Conservation (phyloP, 2,329 filamentous ascomycete genomes). For the Curvularia verruculosa region DNA sequence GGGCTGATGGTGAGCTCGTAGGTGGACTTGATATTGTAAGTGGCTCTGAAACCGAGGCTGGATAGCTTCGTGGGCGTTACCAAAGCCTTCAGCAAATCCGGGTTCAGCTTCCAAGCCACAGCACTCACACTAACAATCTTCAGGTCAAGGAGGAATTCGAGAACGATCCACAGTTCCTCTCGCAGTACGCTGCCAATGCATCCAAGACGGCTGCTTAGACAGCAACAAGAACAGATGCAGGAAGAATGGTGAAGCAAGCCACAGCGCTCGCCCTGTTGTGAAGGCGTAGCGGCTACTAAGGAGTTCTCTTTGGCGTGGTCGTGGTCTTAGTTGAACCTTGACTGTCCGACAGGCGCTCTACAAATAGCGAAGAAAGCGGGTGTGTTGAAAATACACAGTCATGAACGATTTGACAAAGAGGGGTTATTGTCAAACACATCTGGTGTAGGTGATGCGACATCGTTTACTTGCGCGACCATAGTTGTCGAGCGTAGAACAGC, state of each 20-base stretch:
- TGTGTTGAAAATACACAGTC: not conserved
- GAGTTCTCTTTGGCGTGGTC: not conserved
- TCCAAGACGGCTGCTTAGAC: slow-evolving; percentile 9
- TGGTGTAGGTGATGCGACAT: not conserved
- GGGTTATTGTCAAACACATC: not conserved
- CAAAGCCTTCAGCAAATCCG: not conserved
- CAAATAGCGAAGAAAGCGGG: not conserved
- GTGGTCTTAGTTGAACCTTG: not conserved
- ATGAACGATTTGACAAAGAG: not conserved
- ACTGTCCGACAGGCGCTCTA: not conserved
- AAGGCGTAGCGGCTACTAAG: not conserved
- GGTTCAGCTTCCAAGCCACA: not conserved
- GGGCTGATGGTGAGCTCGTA: slow-evolving; percentile 87
- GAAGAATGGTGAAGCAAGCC: not conserved
- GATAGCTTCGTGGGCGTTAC: not conserved
- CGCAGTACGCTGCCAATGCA: slow-evolving; percentile 64
- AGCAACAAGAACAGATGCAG: not conserved
- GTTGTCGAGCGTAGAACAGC: not conserved
- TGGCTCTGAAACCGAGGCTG: slow-evolving; percentile 22
- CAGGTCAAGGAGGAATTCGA: slow-evolving; percentile 94
- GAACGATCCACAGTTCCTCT: slow-evolving; percentile 81
- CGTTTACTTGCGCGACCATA: not conserved
- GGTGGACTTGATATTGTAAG: slow-evolving; percentile 95
- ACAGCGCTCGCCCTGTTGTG: too few species aligned
- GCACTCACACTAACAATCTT: slow-evolving; percentile 27